A percentile compares a stretch with the other conserved stretches of the same genome.
Conservation (phyloP, 2,329 filamentous ascomycete genomes). For the Trichoderma guizhouense region DNA sequence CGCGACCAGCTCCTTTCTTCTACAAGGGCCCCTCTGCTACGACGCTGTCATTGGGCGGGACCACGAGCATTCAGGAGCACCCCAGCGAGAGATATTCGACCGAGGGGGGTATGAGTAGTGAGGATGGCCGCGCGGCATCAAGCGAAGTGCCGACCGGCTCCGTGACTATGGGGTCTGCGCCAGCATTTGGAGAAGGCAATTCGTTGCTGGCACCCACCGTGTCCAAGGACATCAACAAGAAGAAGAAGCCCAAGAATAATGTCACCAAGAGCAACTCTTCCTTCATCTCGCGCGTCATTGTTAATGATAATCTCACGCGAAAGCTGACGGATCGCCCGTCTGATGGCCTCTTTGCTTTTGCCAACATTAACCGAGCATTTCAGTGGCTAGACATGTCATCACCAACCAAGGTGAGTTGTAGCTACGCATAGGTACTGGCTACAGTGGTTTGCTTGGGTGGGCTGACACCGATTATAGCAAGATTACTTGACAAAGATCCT, state of each 20-base stretch:
- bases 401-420: slow-evolving; percentile 54
- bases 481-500: slow-evolving; percentile 94
- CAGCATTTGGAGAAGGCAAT: slow-evolving; percentile 85
- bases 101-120: slow-evolving; percentile 57
- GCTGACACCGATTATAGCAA: slow-evolving; percentile 49
- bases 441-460: neutral
- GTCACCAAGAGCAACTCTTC: slow-evolving; percentile 98
- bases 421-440: neutral
- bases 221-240: slow-evolving; percentile 72
- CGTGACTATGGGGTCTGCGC: slow-evolving; percentile 45
- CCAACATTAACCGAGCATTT: slow-evolving; percentile 91
- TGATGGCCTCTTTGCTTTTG: slow-evolving; percentile 85
- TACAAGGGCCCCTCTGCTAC: slow-evolving; percentile 53
- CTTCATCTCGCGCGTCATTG: slow-evolving; percentile 94
- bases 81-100: slow-evolving; percentile 60
- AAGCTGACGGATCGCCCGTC: slow-evolving; percentile 72
- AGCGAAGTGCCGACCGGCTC: slow-evolving; percentile 47
- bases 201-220: slow-evolving; percentile 61
- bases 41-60: slow-evolving; percentile 43
- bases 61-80: slow-evolving; percentile 58
- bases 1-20: slow-evolving; percentile 54
- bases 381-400: slow-evolving; percentile 93
- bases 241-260: slow-evolving; percentile 94
- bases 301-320: slow-evolving; percentile 77
- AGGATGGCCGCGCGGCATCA: slow-evolving; percentile 52